A percentile compares a stretch with the other conserved stretches of the same genome.
Conservation (phyloP, 1,284 basidiomycete genomes). For the Sphagnurus paluster region DNA sequence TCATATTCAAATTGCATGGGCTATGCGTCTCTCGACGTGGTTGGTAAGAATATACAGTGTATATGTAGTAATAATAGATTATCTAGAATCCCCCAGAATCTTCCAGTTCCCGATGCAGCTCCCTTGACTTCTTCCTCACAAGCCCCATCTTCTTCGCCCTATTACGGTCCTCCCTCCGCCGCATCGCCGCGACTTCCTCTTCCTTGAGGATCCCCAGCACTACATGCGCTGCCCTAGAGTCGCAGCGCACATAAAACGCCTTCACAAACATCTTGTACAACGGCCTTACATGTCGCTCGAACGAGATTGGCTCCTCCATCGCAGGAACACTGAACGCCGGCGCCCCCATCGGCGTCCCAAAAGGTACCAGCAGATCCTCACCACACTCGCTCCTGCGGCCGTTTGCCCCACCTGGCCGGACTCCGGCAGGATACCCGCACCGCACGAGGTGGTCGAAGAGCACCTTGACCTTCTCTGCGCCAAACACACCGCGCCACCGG, state of each 20-base stretch:
- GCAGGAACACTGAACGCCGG: constrained; percentile 32
- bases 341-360: constrained; percentile 34
- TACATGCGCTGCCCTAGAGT: constrained; percentile 49
- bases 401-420: constrained; percentile 24
- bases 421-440: constrained; percentile 55
- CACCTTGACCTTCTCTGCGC: constrained; percentile 41
- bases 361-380: constrained; percentile 35
- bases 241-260: constrained; percentile 54
- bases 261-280: constrained; percentile 72
- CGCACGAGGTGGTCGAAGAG: constrained; percentile 63
- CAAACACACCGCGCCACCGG: constrained; percentile 43
- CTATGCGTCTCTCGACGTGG: too few relatives aligned
- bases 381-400: constrained; percentile 14
- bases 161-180: constrained; percentile 27
- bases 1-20: too few relatives aligned
- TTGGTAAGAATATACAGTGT: background rate
- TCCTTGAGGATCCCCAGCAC: constrained; percentile 58
- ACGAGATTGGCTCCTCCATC: constrained; percentile 42
- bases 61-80: background rate
- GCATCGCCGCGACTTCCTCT: constrained; percentile 31
- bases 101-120: constrained; percentile 21
- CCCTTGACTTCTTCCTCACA: constrained; percentile 29
- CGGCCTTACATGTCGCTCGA: constrained; percentile 56
- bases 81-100: background rate
- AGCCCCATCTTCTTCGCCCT: constrained; percentile 26